A percentile compares a stretch with the other conserved stretches of the same genome.
Conservation (phyloP, 805 yeast genomes). For the Saccharomyces jurei region DNA sequence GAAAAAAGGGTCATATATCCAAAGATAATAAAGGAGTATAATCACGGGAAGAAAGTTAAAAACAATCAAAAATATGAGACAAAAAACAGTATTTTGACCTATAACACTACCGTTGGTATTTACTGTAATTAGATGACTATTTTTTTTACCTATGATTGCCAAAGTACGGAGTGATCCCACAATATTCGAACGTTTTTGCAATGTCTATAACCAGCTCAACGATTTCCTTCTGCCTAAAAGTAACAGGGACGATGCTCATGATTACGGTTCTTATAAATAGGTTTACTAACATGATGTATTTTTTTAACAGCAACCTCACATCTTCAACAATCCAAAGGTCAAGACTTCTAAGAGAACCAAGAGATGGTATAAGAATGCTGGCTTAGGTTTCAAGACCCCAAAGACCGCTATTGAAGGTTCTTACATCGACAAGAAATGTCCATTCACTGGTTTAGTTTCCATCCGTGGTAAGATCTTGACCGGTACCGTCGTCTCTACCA, state of each 20-base stretch:
- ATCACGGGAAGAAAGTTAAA: not conserved
- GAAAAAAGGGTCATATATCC: not conserved
- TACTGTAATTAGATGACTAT: no score
- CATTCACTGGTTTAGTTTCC: constrained; percentile 93
- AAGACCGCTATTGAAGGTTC: constrained; percentile 95
- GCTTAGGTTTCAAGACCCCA: constrained; percentile 99
- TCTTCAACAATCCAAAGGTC: constrained; percentile 99
- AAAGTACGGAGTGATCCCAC: not conserved
- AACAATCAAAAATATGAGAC: no score
- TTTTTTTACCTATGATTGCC: not conserved
- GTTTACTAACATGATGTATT: constrained; percentile 1
- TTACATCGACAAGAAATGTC: constrained; percentile 99
- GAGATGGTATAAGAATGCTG: constrained; percentile 99
- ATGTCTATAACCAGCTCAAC: not conserved
- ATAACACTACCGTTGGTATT: no score
- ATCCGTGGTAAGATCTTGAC: constrained; percentile 99
- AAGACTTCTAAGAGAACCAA: constrained; percentile 97
- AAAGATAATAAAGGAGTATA: not conserved
- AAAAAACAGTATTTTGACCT: no score
- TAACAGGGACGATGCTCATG: not conserved
- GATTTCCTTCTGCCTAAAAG: not conserved
- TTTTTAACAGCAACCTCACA: constrained; percentile 90
- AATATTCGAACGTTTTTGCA: not conserved
- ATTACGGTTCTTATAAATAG: not conserved
- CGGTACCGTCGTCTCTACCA: constrained; percentile 99